Percentiles rank a stretch among this genome's conserved stretches.
Conservation (phyloP, 176 grass and related monocot species). For the Musa acuminata region DNA sequence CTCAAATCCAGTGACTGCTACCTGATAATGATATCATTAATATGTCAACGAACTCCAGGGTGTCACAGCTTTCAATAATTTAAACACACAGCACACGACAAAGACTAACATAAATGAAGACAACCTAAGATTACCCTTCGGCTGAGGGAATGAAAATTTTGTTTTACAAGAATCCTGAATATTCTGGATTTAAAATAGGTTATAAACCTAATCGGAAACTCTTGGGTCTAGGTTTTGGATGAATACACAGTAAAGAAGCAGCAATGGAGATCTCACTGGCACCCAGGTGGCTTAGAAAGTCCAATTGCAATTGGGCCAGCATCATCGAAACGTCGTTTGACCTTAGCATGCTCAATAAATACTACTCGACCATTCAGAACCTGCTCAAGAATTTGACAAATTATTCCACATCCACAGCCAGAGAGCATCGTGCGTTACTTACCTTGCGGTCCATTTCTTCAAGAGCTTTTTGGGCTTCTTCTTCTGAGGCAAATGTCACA, state of each 20-base stretch:
- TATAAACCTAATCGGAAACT: background rate
- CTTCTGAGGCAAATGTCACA: slow-evolving; percentile 64
- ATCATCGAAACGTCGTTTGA: slow-evolving; percentile 10
- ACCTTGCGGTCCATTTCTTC: slow-evolving; percentile 81
- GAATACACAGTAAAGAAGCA: background rate
- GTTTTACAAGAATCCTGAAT: too few relatives aligned
- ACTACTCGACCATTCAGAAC: slow-evolving; percentile 45
- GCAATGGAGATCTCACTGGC: background rate
- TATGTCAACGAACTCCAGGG: too few relatives aligned
- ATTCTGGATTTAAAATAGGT: too few relatives aligned
- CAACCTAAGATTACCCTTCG: too few relatives aligned
- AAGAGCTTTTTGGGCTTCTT: slow-evolving; percentile 38
- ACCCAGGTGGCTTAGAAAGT: background rate
- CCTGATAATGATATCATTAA: too few relatives aligned
- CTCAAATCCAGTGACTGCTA: too few relatives aligned
- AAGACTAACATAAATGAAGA: too few relatives aligned
- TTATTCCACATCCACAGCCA: background rate
- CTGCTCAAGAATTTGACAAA: slow-evolving; percentile 11
- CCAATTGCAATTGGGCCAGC: slow-evolving; percentile 27
- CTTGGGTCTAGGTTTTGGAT: background rate
- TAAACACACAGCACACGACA: too few relatives aligned
- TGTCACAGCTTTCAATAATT: too few relatives aligned
- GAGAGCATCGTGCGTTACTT: slow-evolving; percentile 6
- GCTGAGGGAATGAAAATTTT: too few relatives aligned
- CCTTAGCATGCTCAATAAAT: slow-evolving; percentile 51